A percentile compares a stretch with the other conserved stretches of the same genome.
Evolutionary conservation across 2,329 filamentous ascomycete genomes (phyloP).

Genomic region (Chrysosporium queenslandicum): DNA sequence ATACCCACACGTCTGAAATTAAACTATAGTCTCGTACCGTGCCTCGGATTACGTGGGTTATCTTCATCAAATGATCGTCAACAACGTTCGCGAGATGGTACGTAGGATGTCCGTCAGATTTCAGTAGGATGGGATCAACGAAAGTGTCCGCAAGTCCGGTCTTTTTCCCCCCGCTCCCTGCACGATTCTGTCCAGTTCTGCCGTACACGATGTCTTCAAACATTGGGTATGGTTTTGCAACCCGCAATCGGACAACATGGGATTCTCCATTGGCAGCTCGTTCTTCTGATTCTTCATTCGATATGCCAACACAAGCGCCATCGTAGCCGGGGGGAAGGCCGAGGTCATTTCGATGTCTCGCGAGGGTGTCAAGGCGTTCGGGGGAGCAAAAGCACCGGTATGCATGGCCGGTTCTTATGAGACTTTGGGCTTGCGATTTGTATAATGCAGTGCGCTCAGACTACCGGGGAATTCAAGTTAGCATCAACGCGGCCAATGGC

Average conservation of each 20-base stretch:
- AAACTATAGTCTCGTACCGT: constrained; percentile 44
- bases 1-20: background rate
- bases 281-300: constrained; percentile 57
- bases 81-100: constrained; percentile 97
- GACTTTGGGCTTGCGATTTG: constrained; percentile 54
- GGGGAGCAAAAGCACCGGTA: constrained; percentile 89
- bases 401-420: constrained; percentile 62
- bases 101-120: constrained; percentile 84
- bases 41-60: constrained; percentile 89
- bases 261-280: constrained; percentile 58
- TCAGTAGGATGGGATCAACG: constrained; percentile 82
- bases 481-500: too few relatives aligned
- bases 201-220: constrained; percentile 77
- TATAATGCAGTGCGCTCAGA: constrained; percentile 73
- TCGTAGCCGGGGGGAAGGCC: constrained; percentile 56
- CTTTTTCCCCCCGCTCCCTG: constrained; percentile 26
- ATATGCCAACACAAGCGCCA: constrained; percentile 61
- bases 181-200: constrained; percentile 41
- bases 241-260: constrained; percentile 68
- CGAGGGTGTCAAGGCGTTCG: constrained; percentile 58
- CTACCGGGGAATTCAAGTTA: constrained; percentile 35
- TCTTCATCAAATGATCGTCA: constrained; percentile 89
- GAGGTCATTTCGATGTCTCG: constrained; percentile 50
- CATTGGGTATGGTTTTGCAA: constrained; percentile 50
- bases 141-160: constrained; percentile 38